Base-by-base conservation (phyloP, 1,139 yeast genomes). In the Nadsonia commutata region DNA sequence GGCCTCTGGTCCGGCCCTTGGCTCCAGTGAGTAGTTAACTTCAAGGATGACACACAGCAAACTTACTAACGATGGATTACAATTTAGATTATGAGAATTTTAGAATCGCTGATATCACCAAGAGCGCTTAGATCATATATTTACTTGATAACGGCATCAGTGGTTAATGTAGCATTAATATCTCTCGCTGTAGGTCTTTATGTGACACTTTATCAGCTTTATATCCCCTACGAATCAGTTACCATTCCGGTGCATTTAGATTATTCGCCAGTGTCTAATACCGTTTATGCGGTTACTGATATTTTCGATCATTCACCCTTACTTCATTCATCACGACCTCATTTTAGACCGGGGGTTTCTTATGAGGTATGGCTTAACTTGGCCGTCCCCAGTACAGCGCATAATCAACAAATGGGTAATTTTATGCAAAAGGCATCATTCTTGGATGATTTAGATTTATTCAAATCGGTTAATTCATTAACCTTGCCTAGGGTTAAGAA, bases 331-430 rank as follows among this genome's bases (percentile, higher is more conserved):
- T 3, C 5, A 13, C 33, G 9, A 6, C 33, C 33, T 4, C 5
- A 27, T 3, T 27, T 27, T 27, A 27, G n/a, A 16, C 33, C 33
- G 16, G 33, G 33, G 16, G 51, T 51, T 5, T 52, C 52, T 20
- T 62, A 62, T 45, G 43, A 48, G 19, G 48, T 63, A 13, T 46
- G 48, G 7, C 49, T 63, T 4, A 49, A 47, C 23, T 51, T 63
- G 21, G 50, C 45, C 18, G 43, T 62, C 39, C 67, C 66, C 0
- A 48, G 62, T 18, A 51, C 52, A 36, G 42, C 40, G 2, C 48
- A 49, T 40, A 64, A 63, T 46, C 48, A 46, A 23, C 47, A 50
- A 16, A 33, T 54, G 39, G 65, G 66, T 20, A 63, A 62, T 45
- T 62, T 63, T 47, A 54, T 57, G 55, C 52, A 56, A 16, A 42